phyloP scores from a whole-genome alignment of 257 asterid species.

The Rhazya stricta region DNA sequence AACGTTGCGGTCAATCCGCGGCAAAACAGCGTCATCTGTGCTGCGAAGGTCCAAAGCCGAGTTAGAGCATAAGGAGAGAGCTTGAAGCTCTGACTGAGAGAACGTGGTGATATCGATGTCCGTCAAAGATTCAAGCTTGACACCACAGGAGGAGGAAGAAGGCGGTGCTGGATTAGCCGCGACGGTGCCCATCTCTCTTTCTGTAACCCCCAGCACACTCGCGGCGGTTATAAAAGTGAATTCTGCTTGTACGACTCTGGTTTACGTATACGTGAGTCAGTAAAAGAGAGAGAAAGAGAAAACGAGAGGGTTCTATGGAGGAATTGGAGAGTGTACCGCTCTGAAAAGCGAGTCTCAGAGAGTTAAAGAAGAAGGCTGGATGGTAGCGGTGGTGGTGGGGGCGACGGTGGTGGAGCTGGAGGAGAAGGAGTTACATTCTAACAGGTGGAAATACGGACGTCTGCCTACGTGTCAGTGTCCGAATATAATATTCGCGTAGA shows the following conservation, averaged over 20 bases:
- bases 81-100: constrained; percentile 73
- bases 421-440: not conserved
- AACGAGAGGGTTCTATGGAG: not conserved
- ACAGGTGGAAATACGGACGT: not conserved
- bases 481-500: not conserved
- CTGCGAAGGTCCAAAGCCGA: constrained; percentile 44
- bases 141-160: constrained; percentile 22
- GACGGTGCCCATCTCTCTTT: constrained; percentile 39
- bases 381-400: not conserved
- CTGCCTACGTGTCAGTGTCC: not conserved
- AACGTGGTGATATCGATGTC: constrained; percentile 48
- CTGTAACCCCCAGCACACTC: not conserved
- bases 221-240: not conserved
- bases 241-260: not conserved
- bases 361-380: not conserved
- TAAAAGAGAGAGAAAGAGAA: not conserved
- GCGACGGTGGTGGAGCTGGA: not conserved
- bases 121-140: constrained; percentile 42
- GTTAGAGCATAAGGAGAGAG: constrained; percentile 62
- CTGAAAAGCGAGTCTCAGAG: not conserved
- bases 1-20: constrained; percentile 61
- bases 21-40: constrained; percentile 53
- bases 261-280: not conserved
- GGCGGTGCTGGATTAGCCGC: constrained; percentile 27
- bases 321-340: not conserved